Evolutionary conservation across 257 asterid species (phyloP), one percentile per base, ranked within the genome.

Genomic region (Plantago ovata): DNA sequence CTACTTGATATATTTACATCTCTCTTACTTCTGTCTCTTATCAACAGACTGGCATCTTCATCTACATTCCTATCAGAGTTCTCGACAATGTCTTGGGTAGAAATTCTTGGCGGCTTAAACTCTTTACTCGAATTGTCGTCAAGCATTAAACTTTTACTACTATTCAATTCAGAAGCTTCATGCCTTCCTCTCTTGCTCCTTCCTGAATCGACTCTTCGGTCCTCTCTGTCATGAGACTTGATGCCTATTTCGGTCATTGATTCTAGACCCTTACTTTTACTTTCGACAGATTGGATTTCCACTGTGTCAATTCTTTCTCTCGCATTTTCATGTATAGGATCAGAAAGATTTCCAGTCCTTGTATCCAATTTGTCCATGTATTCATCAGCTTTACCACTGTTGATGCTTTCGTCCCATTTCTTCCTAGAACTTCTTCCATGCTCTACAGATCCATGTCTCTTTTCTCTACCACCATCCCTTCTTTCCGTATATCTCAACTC

Each of bases 331-430:
- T 64, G 44, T 74, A 63, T 72, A 60, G 73, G 56, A 64, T 77
- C 86, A 45, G 69, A 58, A 45, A 72, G 42, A 70, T 71, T 81
- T 70, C 72, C 79, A 73, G 77, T 73, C 70, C 72, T 71, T 41
- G 53, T 47, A 65, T 77, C 91, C 71, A 67, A 49, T 33, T 69
- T 76, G 57, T 79, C 85, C 40, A 53, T 63, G 54, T 53, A 43
- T 54, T 73, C 87, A 62, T 67, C 70, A 69, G 60, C 58, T 69
- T 49, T 71, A 69, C 57, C 59, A 22, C 38, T 19, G 42, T 65
- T 60, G 23, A 75, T 89, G 56, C 84, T 47, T 66, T 80, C 95
- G 63, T 90, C 96, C 97, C 96, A 90, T 72, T 84, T 79, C 75
- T 84, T 86, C 70, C 85, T 75, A 57, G 78, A 70, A 70, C 47